Evolutionary conservation across 805 yeast genomes (phyloP).

Genomic region (Peterozyma toletana): DNA sequence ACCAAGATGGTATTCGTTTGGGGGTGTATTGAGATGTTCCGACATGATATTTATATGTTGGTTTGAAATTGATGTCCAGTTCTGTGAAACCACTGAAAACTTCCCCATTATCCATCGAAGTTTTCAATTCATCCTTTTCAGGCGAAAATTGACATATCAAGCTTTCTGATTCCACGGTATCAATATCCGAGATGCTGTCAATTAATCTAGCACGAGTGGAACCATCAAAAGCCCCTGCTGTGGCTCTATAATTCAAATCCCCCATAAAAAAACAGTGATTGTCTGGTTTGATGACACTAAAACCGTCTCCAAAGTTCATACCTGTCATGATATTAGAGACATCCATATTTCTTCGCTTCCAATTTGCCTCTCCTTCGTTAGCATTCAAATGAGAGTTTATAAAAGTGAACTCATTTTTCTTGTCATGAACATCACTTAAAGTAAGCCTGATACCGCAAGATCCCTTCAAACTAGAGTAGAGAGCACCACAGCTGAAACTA

Average conservation of each 20-base stretch:
- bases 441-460: conserved; percentile 55
- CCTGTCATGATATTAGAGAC: conserved; percentile 40
- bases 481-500: conserved; percentile 45
- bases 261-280: conserved; percentile 72
- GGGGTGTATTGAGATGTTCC: conserved; percentile 39
- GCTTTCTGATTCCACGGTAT: background rate
- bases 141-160: conserved; percentile 1
- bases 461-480: conserved; percentile 66
- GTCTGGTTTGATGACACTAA: conserved; percentile 40
- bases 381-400: conserved; percentile 73
- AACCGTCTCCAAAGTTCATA: conserved; percentile 52
- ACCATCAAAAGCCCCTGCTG: conserved; percentile 12
- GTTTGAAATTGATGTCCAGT: conserved; percentile 56
- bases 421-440: conserved; percentile 15
- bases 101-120: conserved; percentile 30
- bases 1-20: conserved; percentile 80
- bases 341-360: conserved; percentile 45
- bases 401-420: conserved; percentile 39
- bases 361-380: conserved; percentile 52
- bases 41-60: conserved; percentile 66
- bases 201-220: background rate
- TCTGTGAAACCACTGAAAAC: conserved; percentile 63
- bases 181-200: conserved; percentile 12
- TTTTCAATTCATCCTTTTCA: conserved; percentile 41
- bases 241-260: conserved; percentile 74